These are phyloP conservation scores for Linnemannia exigua DNA, from an alignment of 192 early-diverging fungal genomes.

Conservation along the genomic window DNA sequence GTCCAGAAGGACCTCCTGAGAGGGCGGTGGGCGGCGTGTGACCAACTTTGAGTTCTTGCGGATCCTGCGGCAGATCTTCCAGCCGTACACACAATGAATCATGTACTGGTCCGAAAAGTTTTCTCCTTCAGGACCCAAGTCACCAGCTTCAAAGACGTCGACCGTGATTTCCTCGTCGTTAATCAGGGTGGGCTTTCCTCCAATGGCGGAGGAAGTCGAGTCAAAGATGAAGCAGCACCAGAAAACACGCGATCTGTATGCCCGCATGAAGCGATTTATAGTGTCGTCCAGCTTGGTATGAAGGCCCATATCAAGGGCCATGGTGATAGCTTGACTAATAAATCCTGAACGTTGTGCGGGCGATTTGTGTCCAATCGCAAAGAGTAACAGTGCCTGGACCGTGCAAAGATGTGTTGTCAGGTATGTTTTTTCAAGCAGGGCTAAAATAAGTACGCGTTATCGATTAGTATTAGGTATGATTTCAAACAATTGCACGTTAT, in stretches of 20 bases:
- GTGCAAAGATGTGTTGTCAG: conserved; percentile 53
- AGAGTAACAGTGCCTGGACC: conserved; percentile 41
- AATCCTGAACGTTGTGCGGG: conserved; percentile 50
- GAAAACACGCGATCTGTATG: conserved; percentile 46
- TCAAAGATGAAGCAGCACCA: conserved; percentile 55
- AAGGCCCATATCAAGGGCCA: conserved; percentile 54
- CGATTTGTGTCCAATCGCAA: conserved; percentile 55
- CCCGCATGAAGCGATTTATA: conserved; percentile 22
- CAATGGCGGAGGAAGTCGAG: conserved; percentile 47
- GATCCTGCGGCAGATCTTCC: conserved; percentile 48
- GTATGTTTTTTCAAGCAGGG: conserved; percentile 49
- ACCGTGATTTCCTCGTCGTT: conserved; percentile 48
- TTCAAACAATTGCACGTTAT: background rate
- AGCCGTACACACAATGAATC: conserved; percentile 48
- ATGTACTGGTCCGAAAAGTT: conserved; percentile 51
- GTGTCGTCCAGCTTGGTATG: conserved; percentile 33
- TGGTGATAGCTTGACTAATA: conserved; percentile 53
- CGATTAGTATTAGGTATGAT: background rate
- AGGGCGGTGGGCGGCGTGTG: conserved; percentile 23
- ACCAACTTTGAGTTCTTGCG: conserved; percentile 52
- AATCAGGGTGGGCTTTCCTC: conserved; percentile 43
- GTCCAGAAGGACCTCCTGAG: conserved; percentile 28
- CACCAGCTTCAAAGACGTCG: conserved; percentile 44
- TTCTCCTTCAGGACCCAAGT: conserved; percentile 44
- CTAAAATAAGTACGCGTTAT: background rate